Percentiles rank a stretch among this genome's conserved stretches.
phyloP scores from a whole-genome alignment of 805 yeast species.

The Wickerhamomyces sydowiorum region DNA sequence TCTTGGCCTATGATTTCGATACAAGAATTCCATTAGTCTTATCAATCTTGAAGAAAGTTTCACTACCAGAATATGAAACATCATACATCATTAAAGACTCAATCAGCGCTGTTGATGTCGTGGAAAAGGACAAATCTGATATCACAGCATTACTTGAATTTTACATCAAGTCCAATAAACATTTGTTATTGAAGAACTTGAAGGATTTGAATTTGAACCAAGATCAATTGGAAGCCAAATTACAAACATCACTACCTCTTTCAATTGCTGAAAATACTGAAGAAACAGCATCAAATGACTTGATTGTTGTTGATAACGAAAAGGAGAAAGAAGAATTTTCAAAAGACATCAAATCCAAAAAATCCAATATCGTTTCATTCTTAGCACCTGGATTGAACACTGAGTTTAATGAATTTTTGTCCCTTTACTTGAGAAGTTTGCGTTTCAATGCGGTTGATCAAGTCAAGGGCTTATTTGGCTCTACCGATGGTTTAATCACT shows the following conservation, averaged over 20 bases:
- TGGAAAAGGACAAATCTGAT: slow-evolving; percentile 32
- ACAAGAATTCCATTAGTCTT: slow-evolving; percentile 28
- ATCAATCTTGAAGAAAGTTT: slow-evolving; percentile 27
- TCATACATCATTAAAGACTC: slow-evolving; percentile 33
- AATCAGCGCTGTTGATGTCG: slow-evolving; percentile 27
- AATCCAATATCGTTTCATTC: slow-evolving; percentile 26
- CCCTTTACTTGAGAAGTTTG: slow-evolving; percentile 40
- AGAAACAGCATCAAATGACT: slow-evolving; percentile 6
- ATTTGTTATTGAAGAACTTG: slow-evolving; percentile 33
- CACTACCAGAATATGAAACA: slow-evolving; percentile 31
- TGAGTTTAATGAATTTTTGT: slow-evolving; percentile 37
- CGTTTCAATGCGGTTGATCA: slow-evolving; percentile 12
- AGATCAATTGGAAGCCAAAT: slow-evolving; percentile 53
- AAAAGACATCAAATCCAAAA: slow-evolving; percentile 11
- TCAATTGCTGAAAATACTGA: slow-evolving; percentile 26
- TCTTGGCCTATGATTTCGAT: slow-evolving; percentile 36
- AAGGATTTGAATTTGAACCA: slow-evolving; percentile 29
- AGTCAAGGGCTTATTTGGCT: slow-evolving; percentile 31
- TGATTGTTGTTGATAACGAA: slow-evolving; percentile 9
- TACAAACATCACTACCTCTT: slow-evolving; percentile 53
- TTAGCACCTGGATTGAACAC: slow-evolving; percentile 27
- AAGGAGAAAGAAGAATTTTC: slow-evolving; percentile 9
- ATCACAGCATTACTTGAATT: slow-evolving; percentile 35
- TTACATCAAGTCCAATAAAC: slow-evolving; percentile 30
- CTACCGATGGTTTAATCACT: slow-evolving; percentile 42